Base-by-base conservation (phyloP, 2,329 filamentous ascomycete genomes). In the Lojkania enalia region DNA sequence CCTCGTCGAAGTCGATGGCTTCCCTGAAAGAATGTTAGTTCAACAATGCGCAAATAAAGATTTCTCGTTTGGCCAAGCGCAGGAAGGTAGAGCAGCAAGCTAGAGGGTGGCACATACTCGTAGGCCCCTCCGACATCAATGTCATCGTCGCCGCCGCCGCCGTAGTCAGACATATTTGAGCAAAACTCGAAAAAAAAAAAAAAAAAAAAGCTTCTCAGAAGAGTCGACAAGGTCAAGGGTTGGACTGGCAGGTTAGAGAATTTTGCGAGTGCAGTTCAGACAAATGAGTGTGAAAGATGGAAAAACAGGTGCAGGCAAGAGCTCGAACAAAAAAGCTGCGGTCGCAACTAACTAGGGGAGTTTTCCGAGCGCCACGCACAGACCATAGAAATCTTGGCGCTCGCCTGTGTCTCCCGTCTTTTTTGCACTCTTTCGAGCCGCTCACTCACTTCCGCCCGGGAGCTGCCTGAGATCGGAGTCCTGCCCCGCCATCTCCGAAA, bases 1-100 rank as follows among this genome's bases (percentile, higher is more conserved):
- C 82, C 48, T 68, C 65, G 63, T 86, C 85, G 58, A 83, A 86
- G 61, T 60, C 53, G 36, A 57, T 51, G 20, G 52, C 51, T 53
- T 78, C 76, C 59, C 78, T 61, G 18, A n/a, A 40, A 37, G 29
- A 36, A 30, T 35, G 14, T 20, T 14, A 39, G 12, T 25, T 13
- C 13, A 14, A 11, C 30, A 11, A 16, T 11, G 30, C 30, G 30
- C 23, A 27, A 7, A 27, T 9, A n/a, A 7, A 27, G 23, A n/a
- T 7, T 27, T 27, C 23, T 7, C 7, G 6, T 31, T 20, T 4
- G 4, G 38, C 13, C 18, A 32, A 25, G 21, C 6, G 12, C 27
- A 25, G 9, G 12, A 39, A 5, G 16, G 19, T 16, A 15, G 9
- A 33, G 15, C 9, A 15, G 9, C 7, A 33, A 36, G 9, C 6